Percentiles rank a stretch among this genome's conserved stretches.
phyloP scores from a whole-genome alignment of 768 basidiomycete genomes.

The Rhodocollybia butyracea region DNA sequence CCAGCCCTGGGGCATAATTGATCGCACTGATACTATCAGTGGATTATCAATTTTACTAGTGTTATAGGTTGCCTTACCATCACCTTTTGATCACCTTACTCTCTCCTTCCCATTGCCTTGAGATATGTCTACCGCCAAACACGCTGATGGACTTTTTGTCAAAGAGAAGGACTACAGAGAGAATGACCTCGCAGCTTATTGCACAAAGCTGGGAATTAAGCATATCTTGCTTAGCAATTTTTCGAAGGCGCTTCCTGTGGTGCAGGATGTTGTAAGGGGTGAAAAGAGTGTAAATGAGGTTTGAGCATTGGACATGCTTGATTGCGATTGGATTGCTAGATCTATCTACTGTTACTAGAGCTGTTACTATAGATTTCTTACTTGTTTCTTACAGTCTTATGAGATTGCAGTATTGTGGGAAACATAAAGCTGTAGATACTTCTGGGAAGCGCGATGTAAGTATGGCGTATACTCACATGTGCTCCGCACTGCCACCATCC shows the following conservation, averaged over 20 bases:
- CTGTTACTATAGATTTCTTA: no score
- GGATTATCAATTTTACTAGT: neutral
- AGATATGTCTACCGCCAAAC: conserved; percentile 91
- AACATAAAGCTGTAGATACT: no score
- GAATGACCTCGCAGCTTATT: conserved; percentile 86
- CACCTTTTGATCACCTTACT: no score
- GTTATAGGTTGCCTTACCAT: neutral
- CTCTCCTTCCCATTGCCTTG: no score
- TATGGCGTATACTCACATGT: no score
- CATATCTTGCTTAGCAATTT: conserved; percentile 81
- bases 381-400: no score
- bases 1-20: neutral
- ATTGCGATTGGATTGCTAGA: no score
- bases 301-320: conserved; percentile 9
- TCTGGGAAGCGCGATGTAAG: no score
- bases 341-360: no score
- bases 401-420: no score
- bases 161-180: conserved; percentile 75
- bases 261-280: conserved; percentile 73
- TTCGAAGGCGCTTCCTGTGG: conserved; percentile 52
- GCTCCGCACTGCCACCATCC: no score
- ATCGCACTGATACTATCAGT: neutral
- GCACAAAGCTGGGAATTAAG: conserved; percentile 71
- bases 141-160: conserved; percentile 94
- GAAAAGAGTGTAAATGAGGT: conserved; percentile 56